Percentiles rank a stretch among this genome's conserved stretches.
Conservation (phyloP, 1,139 yeast species). For the Zhuliangozyma parablackwelliae region DNA sequence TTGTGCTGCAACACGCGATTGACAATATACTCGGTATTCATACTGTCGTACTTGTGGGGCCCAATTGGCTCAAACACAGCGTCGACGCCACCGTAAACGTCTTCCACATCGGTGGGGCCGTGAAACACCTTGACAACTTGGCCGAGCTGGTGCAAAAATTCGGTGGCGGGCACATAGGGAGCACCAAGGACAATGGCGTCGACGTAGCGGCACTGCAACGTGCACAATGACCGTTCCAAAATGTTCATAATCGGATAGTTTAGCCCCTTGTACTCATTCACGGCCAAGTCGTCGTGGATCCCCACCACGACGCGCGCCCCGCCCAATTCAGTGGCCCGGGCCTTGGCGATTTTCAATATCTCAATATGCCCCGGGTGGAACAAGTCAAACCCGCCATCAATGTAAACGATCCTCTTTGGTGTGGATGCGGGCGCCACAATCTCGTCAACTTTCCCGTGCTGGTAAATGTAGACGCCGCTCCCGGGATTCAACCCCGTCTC, state of each 20-base stretch:
- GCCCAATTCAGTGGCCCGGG: slow-evolving; percentile 31
- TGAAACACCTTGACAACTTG: slow-evolving; percentile 49
- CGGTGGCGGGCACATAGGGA: slow-evolving; percentile 48
- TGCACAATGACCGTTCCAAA: slow-evolving; percentile 81
- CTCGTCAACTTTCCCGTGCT: slow-evolving; percentile 21
- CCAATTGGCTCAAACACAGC: slow-evolving; percentile 45
- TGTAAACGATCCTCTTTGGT: slow-evolving; percentile 41
- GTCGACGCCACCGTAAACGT: slow-evolving; percentile 39
- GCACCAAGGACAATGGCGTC: slow-evolving; percentile 73
- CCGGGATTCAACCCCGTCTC: slow-evolving; percentile 57
- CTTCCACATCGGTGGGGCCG: slow-evolving; percentile 51
- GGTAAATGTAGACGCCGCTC: slow-evolving; percentile 54
- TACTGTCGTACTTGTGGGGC: slow-evolving; percentile 52
- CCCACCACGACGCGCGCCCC: slow-evolving; percentile 60
- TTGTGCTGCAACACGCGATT: slow-evolving; percentile 62
- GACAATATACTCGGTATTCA: slow-evolving; percentile 65
- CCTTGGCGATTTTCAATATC: slow-evolving; percentile 46
- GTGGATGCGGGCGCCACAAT: slow-evolving; percentile 28
- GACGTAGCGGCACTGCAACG: slow-evolving; percentile 79
- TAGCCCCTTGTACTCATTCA: slow-evolving; percentile 57
- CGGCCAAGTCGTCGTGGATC: slow-evolving; percentile 57
- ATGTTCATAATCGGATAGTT: slow-evolving; percentile 85
- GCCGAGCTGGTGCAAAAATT: slow-evolving; percentile 36
- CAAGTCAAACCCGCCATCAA: slow-evolving; percentile 87
- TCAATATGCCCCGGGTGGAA: slow-evolving; percentile 93